Percentiles rank a stretch among this genome's conserved stretches.
These are phyloP conservation scores for Candida pini DNA, from an alignment of 805 yeast species.

Conservation along the genomic window DNA sequence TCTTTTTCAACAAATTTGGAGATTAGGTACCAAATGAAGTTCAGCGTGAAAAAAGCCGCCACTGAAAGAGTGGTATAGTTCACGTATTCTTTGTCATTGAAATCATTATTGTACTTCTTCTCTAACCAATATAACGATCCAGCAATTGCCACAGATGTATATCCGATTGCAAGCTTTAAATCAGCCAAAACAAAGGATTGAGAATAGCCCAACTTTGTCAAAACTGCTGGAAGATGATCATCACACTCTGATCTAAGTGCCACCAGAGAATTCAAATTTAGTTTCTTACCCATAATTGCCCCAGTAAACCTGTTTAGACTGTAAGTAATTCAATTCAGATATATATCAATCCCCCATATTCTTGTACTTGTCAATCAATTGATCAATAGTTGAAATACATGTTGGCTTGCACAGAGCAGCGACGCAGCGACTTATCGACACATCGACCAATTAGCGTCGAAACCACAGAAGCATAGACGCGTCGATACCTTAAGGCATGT, in stretches of 20 bases:
- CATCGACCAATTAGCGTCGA: too few relatives aligned
- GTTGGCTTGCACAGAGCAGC: too few relatives aligned
- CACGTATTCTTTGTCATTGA: constrained; percentile 33
- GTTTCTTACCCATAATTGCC: constrained; percentile 21
- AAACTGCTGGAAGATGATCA: constrained; percentile 37
- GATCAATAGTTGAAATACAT: too few relatives aligned
- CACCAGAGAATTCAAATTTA: constrained; percentile 36
- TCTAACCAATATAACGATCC: constrained; percentile 43
- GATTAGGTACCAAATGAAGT: constrained; percentile 32
- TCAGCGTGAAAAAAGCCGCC: constrained; percentile 32
- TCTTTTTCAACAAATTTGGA: constrained; percentile 33
- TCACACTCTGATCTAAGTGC: constrained; percentile 46
- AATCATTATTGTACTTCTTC: constrained; percentile 38
- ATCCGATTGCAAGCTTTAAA: constrained; percentile 44
- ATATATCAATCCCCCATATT: background rate
- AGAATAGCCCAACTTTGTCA: constrained; percentile 39
- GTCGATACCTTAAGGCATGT: too few relatives aligned
- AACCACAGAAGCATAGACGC: too few relatives aligned
- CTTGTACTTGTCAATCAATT: background rate
- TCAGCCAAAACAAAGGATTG: constrained; percentile 44
- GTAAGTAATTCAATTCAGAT: background rate
- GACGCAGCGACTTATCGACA: too few relatives aligned
- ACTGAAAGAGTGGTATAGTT: constrained; percentile 32
- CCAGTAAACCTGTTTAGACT: background rate
- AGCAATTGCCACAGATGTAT: constrained; percentile 39